These are phyloP conservation scores for Mangifera indica DNA, from an alignment of 345 rosid genomes.

Conservation along the genomic window DNA sequence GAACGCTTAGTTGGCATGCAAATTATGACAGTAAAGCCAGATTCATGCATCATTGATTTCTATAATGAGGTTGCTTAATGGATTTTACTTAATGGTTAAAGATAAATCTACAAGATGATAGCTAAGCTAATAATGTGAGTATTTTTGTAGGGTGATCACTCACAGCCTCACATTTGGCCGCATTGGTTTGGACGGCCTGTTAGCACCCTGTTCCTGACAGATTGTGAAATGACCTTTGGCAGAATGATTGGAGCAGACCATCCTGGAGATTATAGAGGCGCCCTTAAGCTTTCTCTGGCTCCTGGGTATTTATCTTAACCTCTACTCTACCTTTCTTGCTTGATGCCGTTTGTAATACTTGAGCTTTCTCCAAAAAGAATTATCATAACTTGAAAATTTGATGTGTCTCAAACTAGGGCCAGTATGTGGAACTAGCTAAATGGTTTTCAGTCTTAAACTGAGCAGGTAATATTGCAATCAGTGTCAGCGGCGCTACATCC, in stretches of 20 bases:
- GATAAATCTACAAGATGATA: neutral
- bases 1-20: slow-evolving; percentile 60
- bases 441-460: neutral
- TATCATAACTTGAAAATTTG: neutral
- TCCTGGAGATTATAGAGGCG: slow-evolving; percentile 80
- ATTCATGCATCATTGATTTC: slow-evolving; percentile 79
- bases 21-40: slow-evolving; percentile 66
- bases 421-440: neutral
- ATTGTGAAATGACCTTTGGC: slow-evolving; percentile 81
- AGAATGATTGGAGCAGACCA: slow-evolving; percentile 52
- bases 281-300: slow-evolving; percentile 69
- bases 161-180: slow-evolving; percentile 72
- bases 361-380: neutral
- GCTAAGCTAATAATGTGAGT: slow-evolving; percentile 13
- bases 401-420: neutral
- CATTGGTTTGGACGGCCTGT: slow-evolving; percentile 84
- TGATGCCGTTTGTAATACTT: neutral
- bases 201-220: slow-evolving; percentile 65
- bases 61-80: slow-evolving; percentile 60
- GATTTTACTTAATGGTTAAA: slow-evolving; percentile 10
- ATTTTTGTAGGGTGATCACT: slow-evolving; percentile 76
- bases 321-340: neutral
- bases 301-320: slow-evolving; percentile 68
- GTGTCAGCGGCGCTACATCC: neutral
- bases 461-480: neutral